Evolutionary conservation across 192 early-diverging fungal genomes (phyloP), one percentile per base, ranked within the genome.

Genomic region (Coemansia sp.): DNA sequence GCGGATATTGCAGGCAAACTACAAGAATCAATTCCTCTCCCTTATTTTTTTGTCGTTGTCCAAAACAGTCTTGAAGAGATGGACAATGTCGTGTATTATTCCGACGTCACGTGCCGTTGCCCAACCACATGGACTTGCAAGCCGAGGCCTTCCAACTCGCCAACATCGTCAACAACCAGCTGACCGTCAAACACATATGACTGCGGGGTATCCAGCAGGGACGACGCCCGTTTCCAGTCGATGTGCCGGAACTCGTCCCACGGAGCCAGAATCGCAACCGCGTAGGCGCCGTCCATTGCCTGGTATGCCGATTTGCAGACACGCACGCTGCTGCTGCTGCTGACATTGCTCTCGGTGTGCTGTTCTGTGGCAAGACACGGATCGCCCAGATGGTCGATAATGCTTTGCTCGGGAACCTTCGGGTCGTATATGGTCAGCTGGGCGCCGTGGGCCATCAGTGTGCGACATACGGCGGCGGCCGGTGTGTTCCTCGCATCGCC

Each of bases 401-500:
- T 93, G 69, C 94, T 91, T 62, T 85, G 77, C 26, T 69, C 76
- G 42, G 80, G 76, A 9, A 95, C 95, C 86, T 95, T 95, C 47
- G 95, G 95, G 69, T 98, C 95, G 76, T 94, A 98, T 58, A 98
- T 85, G 22, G 82, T 75, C 63, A 98, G 69, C 36, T 78, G 71
- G 12, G 94, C 94, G 22, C 87, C 89, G 63, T 92, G 90, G 69
- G 90, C 82, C 56, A 98, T 82, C 52, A 96, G 88, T 61, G 90
- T 84, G 69, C 91, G 88, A 74, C 90, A 88, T 37, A 98, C 77
- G 3, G 86, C 88, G 47, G 94, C 94, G n/a, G 95, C 94, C 36
- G 95, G 92, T 42, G 92, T 91, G 82, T 96, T 93, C 61, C 95
- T 87, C 37, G 95, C 92, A 82, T 98, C 95, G 64, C 92, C 92